Conservation (phyloP, 208 protist genomes). For the Leishmania martiniquensis region DNA sequence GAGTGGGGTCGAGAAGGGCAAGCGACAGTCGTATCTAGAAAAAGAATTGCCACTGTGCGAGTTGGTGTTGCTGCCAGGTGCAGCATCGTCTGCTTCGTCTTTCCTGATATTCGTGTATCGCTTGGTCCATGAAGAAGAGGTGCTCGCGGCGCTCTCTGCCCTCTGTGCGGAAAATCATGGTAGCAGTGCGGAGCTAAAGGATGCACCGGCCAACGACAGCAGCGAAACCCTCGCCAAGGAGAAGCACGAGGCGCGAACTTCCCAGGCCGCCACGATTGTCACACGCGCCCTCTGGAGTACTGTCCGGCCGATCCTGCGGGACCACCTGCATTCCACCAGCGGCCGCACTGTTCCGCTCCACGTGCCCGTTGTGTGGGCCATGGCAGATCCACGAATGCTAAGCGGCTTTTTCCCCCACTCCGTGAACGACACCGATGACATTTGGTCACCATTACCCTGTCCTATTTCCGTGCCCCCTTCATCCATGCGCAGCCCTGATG, state of each 20-base stretch:
- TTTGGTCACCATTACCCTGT: neutral
- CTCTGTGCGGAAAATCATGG: neutral
- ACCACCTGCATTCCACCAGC: constrained; percentile 7
- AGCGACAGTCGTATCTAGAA: constrained; percentile 20
- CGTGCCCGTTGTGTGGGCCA: constrained; percentile 51
- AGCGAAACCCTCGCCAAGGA: constrained; percentile 1
- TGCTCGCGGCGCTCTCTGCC: constrained; percentile 24
- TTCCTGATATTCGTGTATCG: constrained; percentile 52
- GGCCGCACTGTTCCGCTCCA: constrained; percentile 22
- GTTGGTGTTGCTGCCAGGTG: constrained; percentile 15
- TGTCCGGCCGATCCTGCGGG: constrained; percentile 15
- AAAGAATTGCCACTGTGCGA: constrained; percentile 35
- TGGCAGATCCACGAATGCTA: constrained; percentile 38
- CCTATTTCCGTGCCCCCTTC: neutral
- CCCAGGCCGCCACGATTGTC: constrained; percentile 13
- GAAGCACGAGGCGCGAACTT: constrained; percentile 1
- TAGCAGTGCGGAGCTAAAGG: constrained; percentile 11
- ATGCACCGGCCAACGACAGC: neutral
- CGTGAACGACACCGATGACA: neutral
- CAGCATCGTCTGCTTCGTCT: neutral
- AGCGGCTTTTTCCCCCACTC: constrained; percentile 25
- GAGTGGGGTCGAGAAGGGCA: constrained; percentile 10
- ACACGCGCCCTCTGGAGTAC: constrained; percentile 36
- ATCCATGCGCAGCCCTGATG: neutral
- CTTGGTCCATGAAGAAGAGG: constrained; percentile 36